These are phyloP conservation scores for Candida ipomoeae DNA, from an alignment of 805 yeast genomes.

Conservation along the genomic window DNA sequence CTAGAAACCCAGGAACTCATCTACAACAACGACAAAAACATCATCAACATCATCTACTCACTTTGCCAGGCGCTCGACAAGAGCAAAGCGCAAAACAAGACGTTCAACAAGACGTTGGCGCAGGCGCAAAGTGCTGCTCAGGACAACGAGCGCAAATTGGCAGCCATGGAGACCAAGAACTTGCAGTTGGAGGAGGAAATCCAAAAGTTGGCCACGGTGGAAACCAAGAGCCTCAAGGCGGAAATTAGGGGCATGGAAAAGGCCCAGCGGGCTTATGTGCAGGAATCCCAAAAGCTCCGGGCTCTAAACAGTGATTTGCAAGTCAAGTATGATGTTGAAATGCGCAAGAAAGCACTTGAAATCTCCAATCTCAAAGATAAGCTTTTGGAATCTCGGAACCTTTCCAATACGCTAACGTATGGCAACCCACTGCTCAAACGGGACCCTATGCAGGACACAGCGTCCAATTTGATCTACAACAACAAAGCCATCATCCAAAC, in stretches of 20 bases:
- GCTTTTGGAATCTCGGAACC: conserved; percentile 30
- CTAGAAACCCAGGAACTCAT: conserved; percentile 25
- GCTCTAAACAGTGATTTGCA: conserved; percentile 28
- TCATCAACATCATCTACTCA: conserved; percentile 36
- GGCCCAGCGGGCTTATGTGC: conserved; percentile 24
- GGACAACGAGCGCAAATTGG: conserved; percentile 21
- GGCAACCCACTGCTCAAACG: conserved; percentile 21
- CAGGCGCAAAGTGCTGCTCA: conserved; percentile 29
- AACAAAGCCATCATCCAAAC: conserved; percentile 27
- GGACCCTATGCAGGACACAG: conserved; percentile 4
- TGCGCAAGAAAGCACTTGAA: conserved; percentile 30
- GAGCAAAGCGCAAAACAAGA: conserved; percentile 28
- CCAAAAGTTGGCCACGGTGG: conserved; percentile 15
- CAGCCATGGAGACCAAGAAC: conserved; percentile 20
- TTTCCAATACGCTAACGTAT: conserved; percentile 26
- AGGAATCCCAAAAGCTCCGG: conserved; percentile 28
- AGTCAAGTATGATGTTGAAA: conserved; percentile 32
- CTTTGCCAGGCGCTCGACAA: conserved; percentile 30
- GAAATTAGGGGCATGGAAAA: conserved; percentile 13
- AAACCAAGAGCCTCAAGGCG: conserved; percentile 16
- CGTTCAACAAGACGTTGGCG: conserved; percentile 25
- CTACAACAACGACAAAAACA: conserved; percentile 35
- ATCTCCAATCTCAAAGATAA: conserved; percentile 32
- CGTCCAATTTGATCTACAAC: conserved; percentile 1
- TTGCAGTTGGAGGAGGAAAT: conserved; percentile 17